These are phyloP conservation scores for Alternaria arbusti DNA, from an alignment of 2,329 filamentous ascomycete species.

Conservation along the genomic window DNA sequence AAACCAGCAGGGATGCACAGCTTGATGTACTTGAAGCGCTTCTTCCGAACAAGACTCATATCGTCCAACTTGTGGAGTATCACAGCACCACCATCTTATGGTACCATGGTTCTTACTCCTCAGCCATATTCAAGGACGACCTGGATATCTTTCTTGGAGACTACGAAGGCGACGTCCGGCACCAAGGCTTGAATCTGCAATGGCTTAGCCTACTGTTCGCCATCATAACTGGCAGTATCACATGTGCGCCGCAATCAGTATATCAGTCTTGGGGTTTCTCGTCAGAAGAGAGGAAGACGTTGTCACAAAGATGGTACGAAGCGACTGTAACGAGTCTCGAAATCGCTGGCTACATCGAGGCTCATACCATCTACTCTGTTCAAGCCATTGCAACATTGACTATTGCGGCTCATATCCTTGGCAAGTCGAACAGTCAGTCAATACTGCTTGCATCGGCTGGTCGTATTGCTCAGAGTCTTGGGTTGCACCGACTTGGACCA, in stretches of 20 bases:
- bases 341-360: slow-evolving; percentile 51
- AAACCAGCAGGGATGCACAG: slow-evolving; percentile 16
- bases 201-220: slow-evolving; percentile 54
- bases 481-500: slow-evolving; percentile 50
- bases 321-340: slow-evolving; percentile 53
- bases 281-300: slow-evolving; percentile 41
- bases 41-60: slow-evolving; percentile 26
- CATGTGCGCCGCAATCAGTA: slow-evolving; percentile 43
- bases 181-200: slow-evolving; percentile 48
- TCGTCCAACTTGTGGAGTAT: slow-evolving; percentile 38
- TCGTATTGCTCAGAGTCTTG: slow-evolving; percentile 56
- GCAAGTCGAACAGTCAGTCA: slow-evolving; percentile 54
- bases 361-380: slow-evolving; percentile 50
- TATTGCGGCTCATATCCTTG: slow-evolving; percentile 56
- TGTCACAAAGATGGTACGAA: slow-evolving; percentile 54
- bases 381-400: slow-evolving; percentile 55
- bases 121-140: slow-evolving; percentile 16
- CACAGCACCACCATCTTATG: slow-evolving; percentile 47
- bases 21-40: slow-evolving; percentile 42
- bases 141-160: slow-evolving; percentile 2
- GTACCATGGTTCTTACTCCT: slow-evolving; percentile 48
- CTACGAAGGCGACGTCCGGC: slow-evolving; percentile 47
- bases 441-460: slow-evolving; percentile 54
- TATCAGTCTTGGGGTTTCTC: slow-evolving; percentile 51
- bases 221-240: slow-evolving; percentile 51